A percentile compares a stretch with the other conserved stretches of the same genome.
phyloP scores from a whole-genome alignment of 257 asterid genomes.

The Petunia axillaris region DNA sequence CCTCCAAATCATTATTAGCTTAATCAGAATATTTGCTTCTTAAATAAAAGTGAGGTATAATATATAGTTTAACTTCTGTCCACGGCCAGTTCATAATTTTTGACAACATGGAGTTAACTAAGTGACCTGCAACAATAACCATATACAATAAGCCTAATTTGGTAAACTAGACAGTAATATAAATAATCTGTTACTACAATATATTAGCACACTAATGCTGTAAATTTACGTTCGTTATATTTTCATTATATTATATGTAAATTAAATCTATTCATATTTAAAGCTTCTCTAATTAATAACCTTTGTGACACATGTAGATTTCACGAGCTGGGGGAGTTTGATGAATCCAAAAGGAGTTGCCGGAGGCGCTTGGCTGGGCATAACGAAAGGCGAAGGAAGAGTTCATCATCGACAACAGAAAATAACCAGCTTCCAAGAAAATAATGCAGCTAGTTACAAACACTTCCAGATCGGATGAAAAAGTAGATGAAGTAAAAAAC shows the following conservation, averaged over 20 bases:
- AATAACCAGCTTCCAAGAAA: conserved; percentile 32
- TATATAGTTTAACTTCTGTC: too few species aligned
- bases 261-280: not conserved
- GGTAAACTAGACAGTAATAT: too few species aligned
- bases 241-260: not conserved
- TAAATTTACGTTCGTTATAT: too few species aligned
- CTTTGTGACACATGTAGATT: conserved; percentile 23
- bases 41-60: too few species aligned
- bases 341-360: conserved; percentile 45
- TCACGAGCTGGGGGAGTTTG: conserved; percentile 44
- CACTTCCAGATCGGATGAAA: conserved; percentile 49
- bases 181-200: too few species aligned
- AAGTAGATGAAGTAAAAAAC: not conserved
- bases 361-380: conserved; percentile 54
- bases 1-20: too few species aligned
- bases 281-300: not conserved
- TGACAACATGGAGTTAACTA: too few species aligned
- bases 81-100: too few species aligned
- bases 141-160: too few species aligned
- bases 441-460: conserved; percentile 43
- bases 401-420: conserved; percentile 34
- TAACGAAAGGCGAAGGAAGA: conserved; percentile 76
- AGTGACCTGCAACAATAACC: too few species aligned
- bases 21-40: too few species aligned
- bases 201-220: too few species aligned